These are phyloP conservation scores for Elaphomyces granulatus DNA, from an alignment of 495 filamentous ascomycete species.

Conservation along the genomic window DNA sequence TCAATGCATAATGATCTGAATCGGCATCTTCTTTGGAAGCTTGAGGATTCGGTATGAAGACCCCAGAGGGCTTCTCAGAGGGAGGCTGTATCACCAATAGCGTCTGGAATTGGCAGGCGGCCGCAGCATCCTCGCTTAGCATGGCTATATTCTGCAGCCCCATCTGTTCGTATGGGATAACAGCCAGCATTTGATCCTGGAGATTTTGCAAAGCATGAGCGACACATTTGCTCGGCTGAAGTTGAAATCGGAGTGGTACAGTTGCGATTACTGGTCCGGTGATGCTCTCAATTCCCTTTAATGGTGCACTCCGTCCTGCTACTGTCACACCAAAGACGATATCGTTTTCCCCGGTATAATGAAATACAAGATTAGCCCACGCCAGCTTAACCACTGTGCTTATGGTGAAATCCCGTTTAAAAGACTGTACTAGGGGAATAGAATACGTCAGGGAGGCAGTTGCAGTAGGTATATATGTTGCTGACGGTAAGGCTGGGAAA, in stretches of 20 bases:
- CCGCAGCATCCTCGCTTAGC: slow-evolving; percentile 34
- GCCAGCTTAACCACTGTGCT: too few relatives aligned
- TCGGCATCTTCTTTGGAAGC: too few relatives aligned
- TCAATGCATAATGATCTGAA: too few relatives aligned
- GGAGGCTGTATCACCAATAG: too few relatives aligned
- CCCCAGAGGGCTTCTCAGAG: too few relatives aligned
- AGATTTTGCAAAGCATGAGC: slow-evolving; percentile 24
- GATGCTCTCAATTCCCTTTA: slow-evolving; percentile 6
- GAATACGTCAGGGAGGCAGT: too few relatives aligned
- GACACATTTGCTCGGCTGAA: slow-evolving; percentile 14
- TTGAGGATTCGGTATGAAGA: too few relatives aligned
- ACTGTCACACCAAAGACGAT: slow-evolving; percentile 26
- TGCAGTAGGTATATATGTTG: too few relatives aligned
- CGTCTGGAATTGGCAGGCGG: slow-evolving; percentile 41
- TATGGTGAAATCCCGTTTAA: too few relatives aligned
- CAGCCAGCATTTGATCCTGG: slow-evolving; percentile 20
- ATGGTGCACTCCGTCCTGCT: slow-evolving; percentile 10
- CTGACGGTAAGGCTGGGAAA: slow-evolving; percentile 38
- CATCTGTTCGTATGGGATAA: slow-evolving; percentile 31
- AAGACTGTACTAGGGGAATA: too few relatives aligned
- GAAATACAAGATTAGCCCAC: slow-evolving; percentile 21
- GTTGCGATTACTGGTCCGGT: slow-evolving; percentile 24
- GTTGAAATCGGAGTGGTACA: slow-evolving; percentile 17
- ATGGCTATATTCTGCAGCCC: slow-evolving; percentile 40
- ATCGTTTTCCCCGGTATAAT: slow-evolving; percentile 16